Evolutionary conservation across 228 moss, liverwort and hornwort genomes (phyloP).

Genomic region (Sphagnum magellanicum): DNA sequence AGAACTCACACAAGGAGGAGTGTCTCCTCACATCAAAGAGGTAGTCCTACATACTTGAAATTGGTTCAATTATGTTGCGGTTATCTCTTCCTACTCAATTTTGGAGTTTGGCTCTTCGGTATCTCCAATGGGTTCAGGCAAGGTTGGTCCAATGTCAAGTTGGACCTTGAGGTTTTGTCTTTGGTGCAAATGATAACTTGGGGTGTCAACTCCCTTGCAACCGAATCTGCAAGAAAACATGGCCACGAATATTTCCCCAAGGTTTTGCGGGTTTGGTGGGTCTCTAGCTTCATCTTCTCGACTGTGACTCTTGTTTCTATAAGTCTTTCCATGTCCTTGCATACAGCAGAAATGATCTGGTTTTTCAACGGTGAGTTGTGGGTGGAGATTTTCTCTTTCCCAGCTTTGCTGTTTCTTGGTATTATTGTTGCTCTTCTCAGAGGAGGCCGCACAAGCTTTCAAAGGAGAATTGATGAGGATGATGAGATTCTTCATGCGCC

Average conservation of each 20-base stretch:
- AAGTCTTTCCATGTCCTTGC: constrained; percentile 4
- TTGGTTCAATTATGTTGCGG: constrained; percentile 29
- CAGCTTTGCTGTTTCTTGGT: constrained; percentile 25
- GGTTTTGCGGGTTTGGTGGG: constrained; percentile 50
- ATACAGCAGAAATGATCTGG: constrained; percentile 5
- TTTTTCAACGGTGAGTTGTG: constrained; percentile 19
- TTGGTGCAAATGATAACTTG: constrained; percentile 27
- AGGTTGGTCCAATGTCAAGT: constrained; percentile 24
- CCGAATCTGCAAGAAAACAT: constrained; percentile 22
- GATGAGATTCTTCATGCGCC: constrained; percentile 27
- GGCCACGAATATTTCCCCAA: constrained; percentile 16
- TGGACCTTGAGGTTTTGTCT: constrained; percentile 27
- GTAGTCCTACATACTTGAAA: constrained; percentile 12
- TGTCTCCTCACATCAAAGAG: too few species aligned
- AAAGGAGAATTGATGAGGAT: constrained; percentile 24
- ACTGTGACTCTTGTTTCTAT: constrained; percentile 19
- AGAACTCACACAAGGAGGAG: background rate
- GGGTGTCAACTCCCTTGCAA: constrained; percentile 23
- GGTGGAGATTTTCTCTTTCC: constrained; percentile 27
- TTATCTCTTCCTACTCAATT: constrained; percentile 29
- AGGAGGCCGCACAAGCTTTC: background rate
- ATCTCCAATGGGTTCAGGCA: constrained; percentile 21
- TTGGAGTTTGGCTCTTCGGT: constrained; percentile 26
- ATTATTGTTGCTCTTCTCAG: too few species aligned
- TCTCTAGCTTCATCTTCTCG: constrained; percentile 24